Base-by-base conservation (phyloP, 768 basidiomycete genomes). In the Podaxis rugospora region DNA sequence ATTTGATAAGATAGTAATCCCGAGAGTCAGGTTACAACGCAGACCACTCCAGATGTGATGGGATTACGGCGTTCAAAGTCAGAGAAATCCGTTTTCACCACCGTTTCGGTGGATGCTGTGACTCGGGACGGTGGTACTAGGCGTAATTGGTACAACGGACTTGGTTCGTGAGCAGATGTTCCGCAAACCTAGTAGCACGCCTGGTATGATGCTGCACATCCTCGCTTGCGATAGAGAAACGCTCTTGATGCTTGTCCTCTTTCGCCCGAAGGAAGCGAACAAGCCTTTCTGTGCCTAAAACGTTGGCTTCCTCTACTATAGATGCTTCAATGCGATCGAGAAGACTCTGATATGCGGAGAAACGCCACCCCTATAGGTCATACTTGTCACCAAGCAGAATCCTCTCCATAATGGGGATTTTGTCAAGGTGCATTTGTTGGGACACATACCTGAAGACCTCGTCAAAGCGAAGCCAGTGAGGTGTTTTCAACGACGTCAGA, bases 381-480 rank as follows among this genome's bases (percentile, higher is more conserved):
- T 75, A 73, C 62, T 74, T 72, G 36, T 68, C 65, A 4, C 78
- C 78, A n/a, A 82, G 72, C n/a, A 66, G 66, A 23, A 80, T 70
- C 54, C 70, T 69, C 25, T 74, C 69, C 42, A 75, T 68, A 9
- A 76, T 73, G 51, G 51, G 23, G 18, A 51, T 40, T 36, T 36
- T 27, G 2, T 13, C 16, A 11, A 50, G 49, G 74, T 68, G 10
- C 73, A 54, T n/a, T 13, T 18, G 61, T 23, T 59, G n/a, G 62
- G 80, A 72, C 1, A 77, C 78, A 54, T 67, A 65, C 13, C 68
- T 53, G 16, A 77, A 74, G 10, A 78, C 67, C 10, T 64, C 61
- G 56, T 75, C 71, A 63, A 79, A 76, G 32, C 69, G 66, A 47
- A 71, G 77, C 58, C 74, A 72, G n/a, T 75, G 72, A 1, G 79